These are phyloP conservation scores for Cladophialophora psammophila DNA, from an alignment of 2,329 filamentous ascomycete species.

Conservation along the genomic window DNA sequence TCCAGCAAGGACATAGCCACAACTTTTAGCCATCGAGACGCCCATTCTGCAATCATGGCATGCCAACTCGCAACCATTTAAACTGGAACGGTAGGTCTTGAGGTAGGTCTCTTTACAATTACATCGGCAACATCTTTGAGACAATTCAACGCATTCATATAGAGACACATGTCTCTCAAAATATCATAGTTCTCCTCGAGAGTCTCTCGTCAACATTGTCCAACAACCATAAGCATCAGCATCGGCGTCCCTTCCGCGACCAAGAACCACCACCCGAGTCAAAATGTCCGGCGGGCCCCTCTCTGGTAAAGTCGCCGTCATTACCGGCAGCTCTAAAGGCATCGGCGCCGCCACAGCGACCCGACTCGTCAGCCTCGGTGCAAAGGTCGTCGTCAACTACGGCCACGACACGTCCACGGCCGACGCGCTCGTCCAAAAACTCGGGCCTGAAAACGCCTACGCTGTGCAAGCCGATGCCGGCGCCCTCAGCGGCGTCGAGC, in stretches of 20 bases:
- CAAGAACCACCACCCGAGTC: neutral
- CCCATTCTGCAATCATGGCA: too few species aligned
- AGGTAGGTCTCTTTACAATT: neutral
- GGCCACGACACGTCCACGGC: constrained; percentile 63
- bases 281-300: constrained; percentile 27
- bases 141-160: constrained; percentile 10
- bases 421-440: constrained; percentile 60
- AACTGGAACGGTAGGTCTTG: neutral
- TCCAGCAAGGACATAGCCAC: too few species aligned
- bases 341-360: constrained; percentile 52
- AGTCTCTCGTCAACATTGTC: too few species aligned
- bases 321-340: constrained; percentile 52
- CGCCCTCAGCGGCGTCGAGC: constrained; percentile 54
- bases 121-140: constrained; percentile 5
- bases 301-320: constrained; percentile 44
- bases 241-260: neutral
- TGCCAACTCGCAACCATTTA: constrained; percentile 4
- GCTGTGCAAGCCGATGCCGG: constrained; percentile 65
- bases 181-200: too few species aligned
- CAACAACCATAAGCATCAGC: neutral
- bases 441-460: constrained; percentile 53
- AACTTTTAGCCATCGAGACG: too few species aligned
- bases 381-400: constrained; percentile 62
- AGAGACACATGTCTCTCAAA: constrained; percentile 8
- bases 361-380: constrained; percentile 51